phyloP scores from a whole-genome alignment of 768 basidiomycete genomes.

The Cystofilobasidium ferigula region DNA sequence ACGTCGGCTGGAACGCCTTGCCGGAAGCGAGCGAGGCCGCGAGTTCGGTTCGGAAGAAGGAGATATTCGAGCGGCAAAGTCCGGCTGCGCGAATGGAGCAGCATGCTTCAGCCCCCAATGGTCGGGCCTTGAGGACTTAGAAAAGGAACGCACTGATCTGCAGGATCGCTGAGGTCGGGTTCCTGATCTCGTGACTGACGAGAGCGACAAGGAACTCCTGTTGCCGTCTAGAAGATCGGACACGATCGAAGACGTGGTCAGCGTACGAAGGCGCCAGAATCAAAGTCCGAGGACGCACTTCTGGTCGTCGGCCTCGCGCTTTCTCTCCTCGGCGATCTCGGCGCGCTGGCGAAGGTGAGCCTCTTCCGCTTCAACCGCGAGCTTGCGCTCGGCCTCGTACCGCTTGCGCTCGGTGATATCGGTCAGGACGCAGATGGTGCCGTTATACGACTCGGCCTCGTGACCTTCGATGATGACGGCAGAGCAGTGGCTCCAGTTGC shows the following conservation, averaged over 20 bases:
- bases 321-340: constrained; percentile 15
- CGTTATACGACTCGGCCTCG: neutral
- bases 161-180: constrained; percentile 14
- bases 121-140: neutral
- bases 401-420: constrained; percentile 18
- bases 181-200: constrained; percentile 20
- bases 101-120: neutral
- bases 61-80: neutral
- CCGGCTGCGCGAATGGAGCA: neutral
- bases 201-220: constrained; percentile 20
- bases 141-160: neutral
- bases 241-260: neutral
- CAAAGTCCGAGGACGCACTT: neutral
- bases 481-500: constrained; percentile 2
- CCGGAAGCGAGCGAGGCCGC: neutral
- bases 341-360: constrained; percentile 1
- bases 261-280: neutral
- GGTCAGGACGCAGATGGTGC: constrained; percentile 15
- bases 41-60: constrained; percentile 14
- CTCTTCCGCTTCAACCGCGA: constrained; percentile 1
- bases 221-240: neutral
- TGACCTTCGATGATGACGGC: constrained; percentile 5
- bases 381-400: constrained; percentile 13
- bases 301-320: constrained; percentile 14
- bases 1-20: constrained; percentile 12